Evolutionary conservation across 202 grass and related monocot species (phyloP), one percentile per base, ranked within the genome.

Genomic region (Panicum hallii): DNA sequence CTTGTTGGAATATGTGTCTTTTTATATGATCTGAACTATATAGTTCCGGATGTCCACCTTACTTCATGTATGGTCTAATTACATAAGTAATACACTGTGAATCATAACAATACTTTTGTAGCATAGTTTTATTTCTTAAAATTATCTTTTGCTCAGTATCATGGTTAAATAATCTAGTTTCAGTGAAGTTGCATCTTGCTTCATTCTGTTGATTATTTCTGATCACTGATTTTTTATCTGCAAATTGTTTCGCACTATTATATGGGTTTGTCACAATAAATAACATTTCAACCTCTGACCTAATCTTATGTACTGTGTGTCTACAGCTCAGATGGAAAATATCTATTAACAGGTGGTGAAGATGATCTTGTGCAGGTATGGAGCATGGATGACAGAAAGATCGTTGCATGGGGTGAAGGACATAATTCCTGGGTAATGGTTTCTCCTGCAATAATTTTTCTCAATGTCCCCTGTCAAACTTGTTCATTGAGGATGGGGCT

Each of bases 291-390:
- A 17, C 72, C 67, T 83, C 76, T 87, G 38, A 87, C 26, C 58
- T 82, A 54, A 14, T 77, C 42, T 78, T 3, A 38, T 72, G 5
- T 84, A 42, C 10, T 91, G 12, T 83, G n/a, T 26, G 26, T 26
- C 72, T 70, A 34, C 89, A 98, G 95, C 89, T 76, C 85, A 30
- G 95, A 98, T 82, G 95, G 91, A 47, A 98, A 91, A 85, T 98
- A 98, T 88, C 80, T 98, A 63, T 87, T 98, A 82, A 90, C 95
- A 36, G 93, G 95, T 36, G 95, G 95, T 11, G 95, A 98, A 95
- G 95, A 98, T 89, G 95, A 98, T 90, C 88, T 98, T 76, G 95
- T 98, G 32, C 93, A 98, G 88, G 83, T 98, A 71, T 98, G 95
- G 95, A 92, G 95, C 86, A 90, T 92, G 86, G 95, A 98, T 30